Base-by-base conservation (phyloP, 768 basidiomycete genomes). In the Psilocybe subaeruginosa region DNA sequence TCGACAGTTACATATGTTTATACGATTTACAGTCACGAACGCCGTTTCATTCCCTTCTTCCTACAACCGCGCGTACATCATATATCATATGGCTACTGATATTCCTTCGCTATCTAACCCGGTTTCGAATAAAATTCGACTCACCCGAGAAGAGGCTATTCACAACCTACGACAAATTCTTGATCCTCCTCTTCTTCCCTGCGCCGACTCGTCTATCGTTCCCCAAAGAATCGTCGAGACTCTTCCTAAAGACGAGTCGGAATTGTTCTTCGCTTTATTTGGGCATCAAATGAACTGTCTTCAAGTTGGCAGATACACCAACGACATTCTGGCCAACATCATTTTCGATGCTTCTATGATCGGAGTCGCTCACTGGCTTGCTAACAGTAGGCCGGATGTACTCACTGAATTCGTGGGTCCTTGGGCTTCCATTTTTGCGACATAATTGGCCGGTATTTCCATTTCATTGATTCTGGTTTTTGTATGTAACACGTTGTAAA, bases 291-390 rank as follows among this genome's bases (percentile, higher is more conserved):
- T 73, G 2, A 64, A 67, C 30, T 16, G 58, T 7, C 52, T 64
- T 2, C 49, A 50, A 3, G 58, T 68, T 2, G 58, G 56, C 23
- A 41, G 46, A 7, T 54, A 63, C 8, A 54, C 68, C 0, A 65
- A 71, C 57, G 65, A 68, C 12, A 47, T 64, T 4, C 33, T 69
- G 19, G 67, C 64, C 7, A 70, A 62, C 23, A 60, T 70, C 6
- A 64, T 70, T 27, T 69, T 68, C 27, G 70, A 72, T 16, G 70
- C 70, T 11, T 63, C 66, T 3, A 65, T 70, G 12, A 57, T 73
- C 51, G 72, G 72, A 1, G 61, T 73, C 27, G 33, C 65, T 16
- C 56, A 68, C 30, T 72, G 70, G 69, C 53, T 73, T 41, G 66
- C 55, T 16, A 56, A 68, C 4, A 53, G 62, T 27, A 54, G 68